phyloP scores from a whole-genome alignment of 2,329 filamentous ascomycete species.

The Parastagonospora nodorum region DNA sequence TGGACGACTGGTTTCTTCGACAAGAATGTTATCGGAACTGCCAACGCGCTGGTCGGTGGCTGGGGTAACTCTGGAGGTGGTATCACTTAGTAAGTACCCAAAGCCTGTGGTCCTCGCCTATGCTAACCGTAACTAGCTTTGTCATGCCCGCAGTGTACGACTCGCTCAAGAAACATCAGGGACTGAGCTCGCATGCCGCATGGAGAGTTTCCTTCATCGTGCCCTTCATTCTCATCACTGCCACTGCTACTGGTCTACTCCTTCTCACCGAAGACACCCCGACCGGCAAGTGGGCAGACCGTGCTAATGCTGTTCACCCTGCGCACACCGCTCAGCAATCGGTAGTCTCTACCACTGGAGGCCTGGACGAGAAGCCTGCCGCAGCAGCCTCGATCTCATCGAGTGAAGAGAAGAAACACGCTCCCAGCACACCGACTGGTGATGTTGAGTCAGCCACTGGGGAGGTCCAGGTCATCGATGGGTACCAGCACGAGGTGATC shows the following conservation, averaged over 20 bases:
- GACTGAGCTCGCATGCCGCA: slow-evolving; percentile 68
- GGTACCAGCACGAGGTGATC: slow-evolving; percentile 64
- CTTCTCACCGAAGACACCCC: slow-evolving; percentile 81
- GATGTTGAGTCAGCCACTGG: slow-evolving; percentile 56
- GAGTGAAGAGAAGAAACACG: slow-evolving; percentile 46
- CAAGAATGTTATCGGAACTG: slow-evolving; percentile 87
- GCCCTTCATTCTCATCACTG: slow-evolving; percentile 75
- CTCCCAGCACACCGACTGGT: slow-evolving; percentile 4
- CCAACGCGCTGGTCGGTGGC: slow-evolving; percentile 83
- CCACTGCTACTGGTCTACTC: slow-evolving; percentile 70
- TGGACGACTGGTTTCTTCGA: slow-evolving; percentile 95
- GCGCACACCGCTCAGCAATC: slow-evolving; percentile 54
- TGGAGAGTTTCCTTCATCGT: slow-evolving; percentile 88
- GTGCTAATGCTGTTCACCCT: slow-evolving; percentile 63
- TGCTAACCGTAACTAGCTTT: slow-evolving; percentile 56
- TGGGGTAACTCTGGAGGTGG: slow-evolving; percentile 88
- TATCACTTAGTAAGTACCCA: slow-evolving; percentile 69
- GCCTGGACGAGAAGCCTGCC: slow-evolving; percentile 51
- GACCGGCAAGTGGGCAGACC: slow-evolving; percentile 78
- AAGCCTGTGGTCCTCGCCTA: neutral
- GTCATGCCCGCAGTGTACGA: slow-evolving; percentile 91
- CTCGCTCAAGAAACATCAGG: slow-evolving; percentile 65
- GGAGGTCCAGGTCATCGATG: slow-evolving; percentile 59
- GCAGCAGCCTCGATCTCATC: slow-evolving; percentile 43
- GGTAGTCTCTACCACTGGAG: slow-evolving; percentile 58